phyloP scores from a whole-genome alignment of 2,329 filamentous ascomycete species.

The Zymoseptoria ardabiliae region DNA sequence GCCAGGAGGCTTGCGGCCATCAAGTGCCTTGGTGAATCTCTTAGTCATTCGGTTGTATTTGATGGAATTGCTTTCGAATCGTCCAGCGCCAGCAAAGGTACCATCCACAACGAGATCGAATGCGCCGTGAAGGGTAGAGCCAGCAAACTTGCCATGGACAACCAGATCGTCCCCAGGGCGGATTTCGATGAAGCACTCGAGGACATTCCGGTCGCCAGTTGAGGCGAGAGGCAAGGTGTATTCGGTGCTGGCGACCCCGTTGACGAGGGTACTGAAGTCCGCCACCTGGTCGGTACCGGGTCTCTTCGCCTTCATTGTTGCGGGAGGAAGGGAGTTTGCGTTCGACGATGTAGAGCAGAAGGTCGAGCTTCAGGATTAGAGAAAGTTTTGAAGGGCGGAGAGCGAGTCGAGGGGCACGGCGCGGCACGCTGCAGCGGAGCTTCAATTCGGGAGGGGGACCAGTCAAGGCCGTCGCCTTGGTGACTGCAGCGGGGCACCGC shows the following conservation, averaged over 20 bases:
- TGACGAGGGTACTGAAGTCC: constrained; percentile 24
- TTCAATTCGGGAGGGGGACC: background rate
- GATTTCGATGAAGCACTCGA: constrained; percentile 32
- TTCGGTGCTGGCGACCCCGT: constrained; percentile 25
- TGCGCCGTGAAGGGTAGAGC: constrained; percentile 25
- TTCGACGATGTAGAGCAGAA: background rate
- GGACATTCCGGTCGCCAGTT: constrained; percentile 22
- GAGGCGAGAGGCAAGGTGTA: constrained; percentile 26
- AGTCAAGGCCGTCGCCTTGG: background rate
- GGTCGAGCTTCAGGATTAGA: background rate
- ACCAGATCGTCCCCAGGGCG: constrained; percentile 26
- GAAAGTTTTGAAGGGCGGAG: background rate
- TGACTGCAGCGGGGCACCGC: background rate
- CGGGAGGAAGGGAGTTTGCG: background rate
- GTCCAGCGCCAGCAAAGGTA: constrained; percentile 21
- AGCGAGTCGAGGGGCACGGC: background rate
- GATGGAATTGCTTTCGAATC: constrained; percentile 15
- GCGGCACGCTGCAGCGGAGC: background rate
- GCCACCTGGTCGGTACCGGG: constrained; percentile 29
- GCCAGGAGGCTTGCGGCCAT: constrained; percentile 6
- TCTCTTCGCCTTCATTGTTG: constrained; percentile 33
- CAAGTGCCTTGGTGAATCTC: constrained; percentile 11
- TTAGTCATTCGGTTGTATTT: constrained; percentile 6
- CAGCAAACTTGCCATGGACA: constrained; percentile 27
- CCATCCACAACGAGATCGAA: constrained; percentile 36